Conservation (phyloP, 306 rosid species). For the Medicago lupulina region DNA sequence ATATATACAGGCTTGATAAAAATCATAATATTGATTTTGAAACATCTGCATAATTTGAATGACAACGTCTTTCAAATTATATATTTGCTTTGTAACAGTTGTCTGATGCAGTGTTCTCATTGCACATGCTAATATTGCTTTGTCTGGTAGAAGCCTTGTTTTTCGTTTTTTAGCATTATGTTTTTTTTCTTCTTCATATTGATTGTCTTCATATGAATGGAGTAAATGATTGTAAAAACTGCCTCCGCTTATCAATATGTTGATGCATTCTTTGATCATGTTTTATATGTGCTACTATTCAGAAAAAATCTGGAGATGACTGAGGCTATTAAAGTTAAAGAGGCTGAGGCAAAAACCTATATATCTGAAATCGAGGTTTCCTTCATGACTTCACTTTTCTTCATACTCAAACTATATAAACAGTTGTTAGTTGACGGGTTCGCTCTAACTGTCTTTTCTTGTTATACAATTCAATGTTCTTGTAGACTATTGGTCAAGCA, state of each 20-base stretch:
- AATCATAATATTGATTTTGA: no score
- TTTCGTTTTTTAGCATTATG: not conserved
- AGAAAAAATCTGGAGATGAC: constrained; percentile 83
- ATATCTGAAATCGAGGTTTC: constrained; percentile 95
- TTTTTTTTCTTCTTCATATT: not conserved
- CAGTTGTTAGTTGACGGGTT: not conserved
- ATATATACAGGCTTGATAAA: no score
- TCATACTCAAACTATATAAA: constrained; percentile 13
- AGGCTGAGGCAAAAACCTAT: constrained; percentile 83
- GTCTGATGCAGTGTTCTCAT: constrained; percentile 2
- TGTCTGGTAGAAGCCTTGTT: not conserved
- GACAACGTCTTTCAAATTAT: no score
- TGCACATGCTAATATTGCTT: not conserved
- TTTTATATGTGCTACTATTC: constrained; percentile 37
- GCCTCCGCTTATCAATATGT: constrained; percentile 30
- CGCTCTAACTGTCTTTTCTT: constrained; percentile 9
- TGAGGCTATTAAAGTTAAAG: constrained; percentile 86
- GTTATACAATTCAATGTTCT: constrained; percentile 36
- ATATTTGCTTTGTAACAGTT: not conserved
- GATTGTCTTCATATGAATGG: constrained; percentile 24
- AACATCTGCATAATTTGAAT: no score
- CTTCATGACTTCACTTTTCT: not conserved
- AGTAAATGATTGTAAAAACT: constrained; percentile 27
- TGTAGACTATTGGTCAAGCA: constrained; percentile 97
- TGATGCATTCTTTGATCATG: constrained; percentile 33